These are phyloP conservation scores for Stagonosporopsis rhizophila DNA, from an alignment of 2,329 filamentous ascomycete genomes.

Conservation along the genomic window DNA sequence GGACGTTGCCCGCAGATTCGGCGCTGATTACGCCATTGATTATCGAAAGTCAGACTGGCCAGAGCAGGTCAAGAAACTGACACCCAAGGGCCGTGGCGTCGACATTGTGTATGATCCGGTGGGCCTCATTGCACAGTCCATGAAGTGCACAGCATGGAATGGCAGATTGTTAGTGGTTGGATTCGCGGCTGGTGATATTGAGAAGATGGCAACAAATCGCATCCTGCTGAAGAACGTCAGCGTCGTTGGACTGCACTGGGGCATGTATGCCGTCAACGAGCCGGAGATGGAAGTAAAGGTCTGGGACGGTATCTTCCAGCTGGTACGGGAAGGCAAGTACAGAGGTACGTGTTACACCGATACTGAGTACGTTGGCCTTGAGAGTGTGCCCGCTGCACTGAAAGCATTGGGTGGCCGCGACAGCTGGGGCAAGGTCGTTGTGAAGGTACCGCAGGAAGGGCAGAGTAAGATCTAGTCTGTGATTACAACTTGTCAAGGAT, in stretches of 20 bases:
- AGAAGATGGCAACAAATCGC: conserved; percentile 92
- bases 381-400: conserved; percentile 78
- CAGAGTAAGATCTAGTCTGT: conserved; percentile 44
- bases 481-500: neutral
- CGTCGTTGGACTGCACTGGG: conserved; percentile 91
- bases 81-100: conserved; percentile 74
- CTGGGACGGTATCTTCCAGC: conserved; percentile 80
- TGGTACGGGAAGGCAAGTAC: conserved; percentile 81
- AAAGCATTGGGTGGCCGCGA: conserved; percentile 78
- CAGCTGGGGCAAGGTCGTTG: conserved; percentile 96
- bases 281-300: conserved; percentile 72
- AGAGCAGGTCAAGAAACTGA: conserved; percentile 76
- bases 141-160: conserved; percentile 95
- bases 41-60: conserved; percentile 72
- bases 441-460: conserved; percentile 74
- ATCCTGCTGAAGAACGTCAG: conserved; percentile 93
- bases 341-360: conserved; percentile 83
- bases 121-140: conserved; percentile 83
- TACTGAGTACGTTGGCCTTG: conserved; percentile 80
- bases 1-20: conserved; percentile 77
- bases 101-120: conserved; percentile 97
- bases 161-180: conserved; percentile 86
- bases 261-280: conserved; percentile 78
- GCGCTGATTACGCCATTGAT: conserved; percentile 83
- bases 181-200: conserved; percentile 85